Evolutionary conservation across 306 rosid species (phyloP), one percentile per base, ranked within the genome.

Genomic region (Cercis canadensis): DNA sequence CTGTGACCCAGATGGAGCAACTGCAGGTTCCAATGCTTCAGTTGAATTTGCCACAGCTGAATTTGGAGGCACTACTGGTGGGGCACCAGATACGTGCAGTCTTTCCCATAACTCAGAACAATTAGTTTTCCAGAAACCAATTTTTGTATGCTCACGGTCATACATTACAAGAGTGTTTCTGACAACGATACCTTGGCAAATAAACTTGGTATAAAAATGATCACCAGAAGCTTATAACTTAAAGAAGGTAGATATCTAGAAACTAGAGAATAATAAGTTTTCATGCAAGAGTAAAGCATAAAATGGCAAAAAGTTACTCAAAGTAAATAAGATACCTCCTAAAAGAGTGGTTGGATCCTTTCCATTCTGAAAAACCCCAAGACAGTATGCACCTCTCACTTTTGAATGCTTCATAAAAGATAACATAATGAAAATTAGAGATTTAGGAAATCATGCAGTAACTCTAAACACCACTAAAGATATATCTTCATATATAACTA

Each of bases 71-170:
- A 51, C 63, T 21, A 82, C 81, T 62, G 82, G 83, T 31, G 89
- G 82, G 33, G 88, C 81, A 85, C 69, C 81, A 62, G 84, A 75
- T 47, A 68, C 46, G 9, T 86, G 89, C 65, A 91, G 87, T 55
- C 82, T 91, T 82, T 89, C 90, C 97, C 96, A 95, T 72, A 91
- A 73, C 83, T 91, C 96, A 3, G 96, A 86, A 89, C 99, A 95
- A 78, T 95, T 95, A 62, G 99, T 95, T 85, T 95, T 91, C 99
- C 96, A 91, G 67, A 94, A 95, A 75, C 99, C 99, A 80, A 95
- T 67, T 73, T 82, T 91, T 12, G 88, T 63, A 83, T 82, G 74
- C 79, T 85, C 87, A 67, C 97, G 94, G 72, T 91, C 99, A 82
- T 95, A 95, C 65, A 41, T 87, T 33, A 95, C 97, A 80, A 95